These are phyloP conservation scores for Flueggea neowawraea DNA, from an alignment of 441 rosid genomes.

Conservation along the genomic window DNA sequence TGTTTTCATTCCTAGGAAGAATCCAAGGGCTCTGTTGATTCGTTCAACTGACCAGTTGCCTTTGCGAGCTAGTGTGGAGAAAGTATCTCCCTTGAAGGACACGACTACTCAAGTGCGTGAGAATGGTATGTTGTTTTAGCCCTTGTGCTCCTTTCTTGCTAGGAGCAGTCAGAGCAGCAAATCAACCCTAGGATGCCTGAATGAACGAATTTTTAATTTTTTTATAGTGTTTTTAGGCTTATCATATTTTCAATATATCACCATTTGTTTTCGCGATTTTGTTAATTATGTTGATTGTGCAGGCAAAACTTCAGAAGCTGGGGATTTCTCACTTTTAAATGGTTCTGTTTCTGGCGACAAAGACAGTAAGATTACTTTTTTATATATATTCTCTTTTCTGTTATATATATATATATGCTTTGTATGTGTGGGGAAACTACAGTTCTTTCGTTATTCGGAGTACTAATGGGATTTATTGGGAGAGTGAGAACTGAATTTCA, in stretches of 20 bases:
- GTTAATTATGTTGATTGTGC: conserved; percentile 4
- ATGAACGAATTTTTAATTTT: background rate
- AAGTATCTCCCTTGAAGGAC: conserved; percentile 42
- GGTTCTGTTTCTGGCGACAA: conserved; percentile 39
- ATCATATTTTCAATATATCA: background rate
- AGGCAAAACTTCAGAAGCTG: conserved; percentile 43
- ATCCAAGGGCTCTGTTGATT: conserved; percentile 86
- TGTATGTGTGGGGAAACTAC: background rate
- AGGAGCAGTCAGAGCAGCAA: too few species aligned
- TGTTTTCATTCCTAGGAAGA: conserved; percentile 89
- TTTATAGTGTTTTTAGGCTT: background rate
- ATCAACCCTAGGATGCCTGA: background rate
- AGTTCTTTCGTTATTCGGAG: too few species aligned
- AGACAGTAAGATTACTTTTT: conserved; percentile 16
- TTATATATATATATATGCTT: background rate
- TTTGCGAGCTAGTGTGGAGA: conserved; percentile 46
- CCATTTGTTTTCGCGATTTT: background rate
- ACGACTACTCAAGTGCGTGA: conserved; percentile 37
- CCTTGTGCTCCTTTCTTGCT: too few species aligned
- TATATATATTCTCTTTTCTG: background rate
- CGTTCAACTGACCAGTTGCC: conserved; percentile 65
- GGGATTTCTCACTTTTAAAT: conserved; percentile 16
- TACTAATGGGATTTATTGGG: too few species aligned
- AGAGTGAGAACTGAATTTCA: too few species aligned
- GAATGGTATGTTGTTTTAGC: conserved; percentile 40